phyloP scores from a whole-genome alignment of 306 rosid species.

The Rosa lucieae region DNA sequence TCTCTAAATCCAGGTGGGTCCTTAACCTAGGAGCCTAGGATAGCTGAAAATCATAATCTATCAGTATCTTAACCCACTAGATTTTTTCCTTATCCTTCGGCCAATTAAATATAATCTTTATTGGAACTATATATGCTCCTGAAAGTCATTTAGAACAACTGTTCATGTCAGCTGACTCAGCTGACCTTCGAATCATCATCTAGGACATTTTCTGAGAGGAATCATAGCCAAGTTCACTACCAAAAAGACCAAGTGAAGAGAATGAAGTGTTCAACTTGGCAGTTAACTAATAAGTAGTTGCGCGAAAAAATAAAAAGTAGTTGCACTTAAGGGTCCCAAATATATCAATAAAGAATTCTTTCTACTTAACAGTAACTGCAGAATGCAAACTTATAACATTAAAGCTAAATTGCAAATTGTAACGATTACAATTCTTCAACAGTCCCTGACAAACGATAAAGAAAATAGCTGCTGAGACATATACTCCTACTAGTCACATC shows the following conservation, averaged over 20 bases:
- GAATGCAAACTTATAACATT: background rate
- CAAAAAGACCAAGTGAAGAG: background rate
- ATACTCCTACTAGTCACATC: background rate
- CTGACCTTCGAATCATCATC: constrained; percentile 4
- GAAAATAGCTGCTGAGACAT: background rate
- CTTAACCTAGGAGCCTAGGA: constrained; percentile 3
- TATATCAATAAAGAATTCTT: background rate
- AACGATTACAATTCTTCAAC: background rate
- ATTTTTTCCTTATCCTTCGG: background rate
- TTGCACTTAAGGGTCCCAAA: constrained; percentile 1
- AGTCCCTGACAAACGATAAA: background rate
- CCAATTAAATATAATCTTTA: constrained; percentile 11
- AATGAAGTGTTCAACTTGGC: background rate
- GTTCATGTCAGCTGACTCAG: constrained; percentile 36
- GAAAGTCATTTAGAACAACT: constrained; percentile 1
- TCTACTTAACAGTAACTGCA: background rate
- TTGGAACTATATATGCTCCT: background rate
- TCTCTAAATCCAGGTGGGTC: constrained; percentile 38
- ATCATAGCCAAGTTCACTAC: background rate
- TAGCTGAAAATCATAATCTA: background rate
- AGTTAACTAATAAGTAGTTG: constrained; percentile 18
- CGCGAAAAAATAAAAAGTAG: background rate
- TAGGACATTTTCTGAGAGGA: background rate
- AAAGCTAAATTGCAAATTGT: background rate
- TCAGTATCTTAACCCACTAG: background rate